Evolutionary conservation across 78 protist genomes (phyloP), one percentile per base, ranked within the genome.

Genomic region (Dictyostelium purpureum): DNA sequence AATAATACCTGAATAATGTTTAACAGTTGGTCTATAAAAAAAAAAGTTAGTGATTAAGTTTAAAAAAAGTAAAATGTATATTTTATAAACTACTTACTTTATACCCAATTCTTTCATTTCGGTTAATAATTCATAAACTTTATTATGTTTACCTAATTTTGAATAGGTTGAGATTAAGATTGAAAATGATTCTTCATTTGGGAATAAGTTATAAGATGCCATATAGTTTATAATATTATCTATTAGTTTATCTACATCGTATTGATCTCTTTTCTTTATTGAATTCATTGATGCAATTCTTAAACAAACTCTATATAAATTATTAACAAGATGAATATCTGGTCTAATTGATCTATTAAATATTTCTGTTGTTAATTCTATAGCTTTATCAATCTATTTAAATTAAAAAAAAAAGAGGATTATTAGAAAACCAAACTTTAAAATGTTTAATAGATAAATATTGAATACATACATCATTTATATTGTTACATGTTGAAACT

Each of bases 71-170:
- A 43, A 43, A 9, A 9, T 9, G 49, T 43, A 43, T 43, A 40
- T 4, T 38, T n/a, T 38, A 7, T 12, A 12, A 12, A 37, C 10
- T 73, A 81, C 90, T 28, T 69, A 81, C 90, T 26, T 33, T 73
- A 85, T 45, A 73, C 33, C 33, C 18, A 85, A 56, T 57, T 73
- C 76, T 45, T 85, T 85, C 91, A 85, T 85, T 73, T 85, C 91
- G 14, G 45, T 31, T 2, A 71, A 85, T 73, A 85, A 45, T 85
- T 85, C 91, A 73, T 85, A 85, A 43, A 73, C 91, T 33, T 59
- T 85, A 4, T 42, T 33, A 6, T 71, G 2, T 45, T 73, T n/a
- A 16, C 24, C 21, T 59, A 49, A 26, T 59, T 67, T 85, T 12
- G 91, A 47, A 45, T 73, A 85, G 16, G 76, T 45, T 42, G 91